Percentiles rank a stretch among this genome's conserved stretches.
These are phyloP conservation scores for Aspergillus saccharolyticus DNA, from an alignment of 495 filamentous ascomycete species.

Conservation along the genomic window DNA sequence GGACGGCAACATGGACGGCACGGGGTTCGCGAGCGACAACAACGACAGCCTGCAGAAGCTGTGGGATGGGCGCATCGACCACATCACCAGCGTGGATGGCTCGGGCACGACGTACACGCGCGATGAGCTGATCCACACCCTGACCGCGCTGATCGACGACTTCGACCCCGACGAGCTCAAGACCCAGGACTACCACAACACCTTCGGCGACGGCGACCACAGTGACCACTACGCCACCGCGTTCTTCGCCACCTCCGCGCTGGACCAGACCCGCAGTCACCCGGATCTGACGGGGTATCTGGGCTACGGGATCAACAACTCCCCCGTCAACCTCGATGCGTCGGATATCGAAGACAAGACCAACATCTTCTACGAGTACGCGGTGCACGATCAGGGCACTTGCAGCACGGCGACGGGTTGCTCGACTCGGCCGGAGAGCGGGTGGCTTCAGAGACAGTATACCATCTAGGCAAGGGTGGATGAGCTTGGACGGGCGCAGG, in stretches of 20 bases:
- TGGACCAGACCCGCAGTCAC: neutral
- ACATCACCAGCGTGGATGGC: slow-evolving; percentile 8
- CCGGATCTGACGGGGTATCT: slow-evolving; percentile 12
- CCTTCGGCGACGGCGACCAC: slow-evolving; percentile 15
- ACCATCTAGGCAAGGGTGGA: too few species aligned
- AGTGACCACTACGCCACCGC: slow-evolving; percentile 17
- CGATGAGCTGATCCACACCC: slow-evolving; percentile 7
- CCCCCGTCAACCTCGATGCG: neutral
- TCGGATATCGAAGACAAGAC: slow-evolving; percentile 7
- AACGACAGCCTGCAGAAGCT: slow-evolving; percentile 15
- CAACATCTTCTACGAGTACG: slow-evolving; percentile 8
- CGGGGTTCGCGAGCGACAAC: slow-evolving; percentile 9
- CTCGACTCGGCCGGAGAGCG: neutral
- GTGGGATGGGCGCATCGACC: slow-evolving; percentile 10
- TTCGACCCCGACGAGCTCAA: slow-evolving; percentile 15
- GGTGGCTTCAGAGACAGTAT: slow-evolving; percentile 1
- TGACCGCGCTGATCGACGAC: slow-evolving; percentile 8
- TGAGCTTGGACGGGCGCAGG: too few species aligned
- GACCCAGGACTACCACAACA: slow-evolving; percentile 10
- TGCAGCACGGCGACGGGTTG: neutral
- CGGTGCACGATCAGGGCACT: neutral
- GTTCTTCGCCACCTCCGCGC: slow-evolving; percentile 7
- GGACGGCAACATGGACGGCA: slow-evolving; percentile 14
- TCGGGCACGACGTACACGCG: slow-evolving; percentile 10
- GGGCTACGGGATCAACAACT: slow-evolving; percentile 12